Percentiles rank a stretch among this genome's conserved stretches.
Evolutionary conservation across 768 basidiomycete genomes (phyloP).

Genomic region (Collybia mongolica): DNA sequence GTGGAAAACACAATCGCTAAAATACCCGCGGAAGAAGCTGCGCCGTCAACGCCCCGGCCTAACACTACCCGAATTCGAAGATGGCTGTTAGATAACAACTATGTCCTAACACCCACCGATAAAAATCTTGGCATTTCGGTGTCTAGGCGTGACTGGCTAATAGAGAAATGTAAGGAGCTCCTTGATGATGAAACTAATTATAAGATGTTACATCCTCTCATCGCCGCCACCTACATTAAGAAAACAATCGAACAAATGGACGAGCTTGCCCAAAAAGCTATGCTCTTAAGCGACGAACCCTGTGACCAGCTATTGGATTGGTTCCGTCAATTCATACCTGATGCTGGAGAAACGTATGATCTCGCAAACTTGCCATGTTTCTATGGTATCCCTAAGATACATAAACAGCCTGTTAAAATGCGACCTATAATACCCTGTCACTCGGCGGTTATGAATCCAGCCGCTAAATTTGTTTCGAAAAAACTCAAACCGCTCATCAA

Average conservation of each 20-base stretch:
- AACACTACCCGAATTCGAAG: conserved; percentile 6
- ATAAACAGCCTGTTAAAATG: conserved; percentile 27
- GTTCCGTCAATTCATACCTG: conserved; percentile 8
- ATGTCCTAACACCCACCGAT: conserved; percentile 21
- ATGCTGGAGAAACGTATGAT: neutral
- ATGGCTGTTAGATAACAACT: conserved; percentile 17
- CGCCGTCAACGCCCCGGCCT: conserved; percentile 4
- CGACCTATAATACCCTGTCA: conserved; percentile 32
- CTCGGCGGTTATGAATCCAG: conserved; percentile 22
- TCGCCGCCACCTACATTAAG: too few species aligned
- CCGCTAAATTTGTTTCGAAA: conserved; percentile 28
- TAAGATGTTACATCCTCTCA: neutral
- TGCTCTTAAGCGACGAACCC: neutral
- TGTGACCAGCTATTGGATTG: conserved; percentile 12
- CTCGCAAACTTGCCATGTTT: conserved; percentile 1
- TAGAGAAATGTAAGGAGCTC: conserved; percentile 12
- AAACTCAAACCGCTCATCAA: conserved; percentile 27
- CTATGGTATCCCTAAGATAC: conserved; percentile 31
- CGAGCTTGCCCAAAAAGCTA: neutral
- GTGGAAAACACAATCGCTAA: conserved; percentile 11
- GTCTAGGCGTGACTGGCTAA: conserved; percentile 19
- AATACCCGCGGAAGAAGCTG: conserved; percentile 9
- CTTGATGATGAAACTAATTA: conserved; percentile 8
- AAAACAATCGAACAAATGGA: too few species aligned
- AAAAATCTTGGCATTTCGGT: conserved; percentile 24